Base-by-base conservation (phyloP, 371 early-diverging fungal genomes). In the Haplosporangium sp. region DNA sequence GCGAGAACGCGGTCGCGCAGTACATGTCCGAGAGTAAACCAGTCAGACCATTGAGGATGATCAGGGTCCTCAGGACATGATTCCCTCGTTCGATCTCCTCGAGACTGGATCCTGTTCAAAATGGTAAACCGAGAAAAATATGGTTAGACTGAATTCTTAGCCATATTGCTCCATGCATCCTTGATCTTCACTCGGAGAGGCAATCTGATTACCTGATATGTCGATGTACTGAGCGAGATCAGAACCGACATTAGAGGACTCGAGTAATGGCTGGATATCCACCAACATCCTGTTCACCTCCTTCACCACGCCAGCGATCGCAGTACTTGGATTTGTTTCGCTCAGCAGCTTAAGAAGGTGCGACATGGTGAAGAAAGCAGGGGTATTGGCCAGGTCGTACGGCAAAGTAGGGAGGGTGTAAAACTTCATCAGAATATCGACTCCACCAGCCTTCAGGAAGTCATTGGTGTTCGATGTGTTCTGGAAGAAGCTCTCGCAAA, bases 401-500 rank as follows among this genome's bases (percentile, higher is more conserved):
- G 96, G 95, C 5, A 95, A 61, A 0, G 89, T 73, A 0, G 94
- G 92, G 11, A 94, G 80, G 0, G 86, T 69, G 64, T 87, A 93
- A 36, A 92, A 86, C 41, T 86, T 74, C 40, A 95, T 62, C 6
- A 96, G 63, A 16, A 89, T 73, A 45, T 89, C 86, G 10, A 91
- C 76, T 10, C 95, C 94, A n/a, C 85, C 90, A 20, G 85, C 83
- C 59, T 89, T 85, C 46, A 94, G 82, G 71, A 96, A 94, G 18
- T 93, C 94, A 37, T 87, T 85, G 42, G 88, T 87, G 67, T 94
- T 95, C 13, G 86, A 62, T 37, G 85, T 81, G 66, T 91, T 94
- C 64, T 94, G 94, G 74, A 97, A 94, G 18, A 95, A 79, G 5
- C 96, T 96, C 65, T 96, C 96, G 23, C 95, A 80, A 66, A 96